phyloP scores from a whole-genome alignment of 1,139 yeast species.

The Candida glucosophila region DNA sequence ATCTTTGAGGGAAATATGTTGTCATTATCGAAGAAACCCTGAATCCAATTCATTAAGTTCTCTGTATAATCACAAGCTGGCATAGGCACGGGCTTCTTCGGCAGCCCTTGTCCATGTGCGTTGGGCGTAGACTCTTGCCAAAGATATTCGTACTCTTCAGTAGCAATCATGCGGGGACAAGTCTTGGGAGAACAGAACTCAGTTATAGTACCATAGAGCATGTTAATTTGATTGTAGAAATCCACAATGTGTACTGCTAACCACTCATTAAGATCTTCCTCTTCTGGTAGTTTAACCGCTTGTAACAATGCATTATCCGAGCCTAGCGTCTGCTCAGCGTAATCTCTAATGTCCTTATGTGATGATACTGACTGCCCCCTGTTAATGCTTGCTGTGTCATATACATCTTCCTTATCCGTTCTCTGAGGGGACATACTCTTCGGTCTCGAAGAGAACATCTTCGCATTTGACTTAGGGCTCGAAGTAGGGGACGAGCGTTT shows the following conservation, averaged over 20 bases:
- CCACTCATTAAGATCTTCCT: constrained; percentile 93
- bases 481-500: constrained; percentile 35
- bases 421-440: constrained; percentile 11
- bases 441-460: constrained; percentile 26
- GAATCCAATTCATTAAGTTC: constrained; percentile 90
- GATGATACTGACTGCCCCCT: constrained; percentile 42
- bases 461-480: constrained; percentile 29
- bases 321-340: constrained; percentile 92
- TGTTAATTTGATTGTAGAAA: constrained; percentile 90
- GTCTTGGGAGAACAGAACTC: constrained; percentile 90
- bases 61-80: constrained; percentile 95
- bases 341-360: constrained; percentile 66
- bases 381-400: constrained; percentile 17
- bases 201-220: constrained; percentile 93
- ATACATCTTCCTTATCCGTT: constrained; percentile 15
- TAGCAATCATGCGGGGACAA: constrained; percentile 96
- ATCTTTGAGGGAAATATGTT: constrained; percentile 80
- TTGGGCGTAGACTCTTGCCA: constrained; percentile 73
- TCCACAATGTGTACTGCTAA: constrained; percentile 87
- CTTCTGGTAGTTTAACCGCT: constrained; percentile 90
- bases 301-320: constrained; percentile 84
- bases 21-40: constrained; percentile 81
- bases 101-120: constrained; percentile 37
- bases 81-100: constrained; percentile 43
- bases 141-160: constrained; percentile 90